Base-by-base conservation (phyloP, 495 filamentous ascomycete species). In the Ramalina peruviana region DNA sequence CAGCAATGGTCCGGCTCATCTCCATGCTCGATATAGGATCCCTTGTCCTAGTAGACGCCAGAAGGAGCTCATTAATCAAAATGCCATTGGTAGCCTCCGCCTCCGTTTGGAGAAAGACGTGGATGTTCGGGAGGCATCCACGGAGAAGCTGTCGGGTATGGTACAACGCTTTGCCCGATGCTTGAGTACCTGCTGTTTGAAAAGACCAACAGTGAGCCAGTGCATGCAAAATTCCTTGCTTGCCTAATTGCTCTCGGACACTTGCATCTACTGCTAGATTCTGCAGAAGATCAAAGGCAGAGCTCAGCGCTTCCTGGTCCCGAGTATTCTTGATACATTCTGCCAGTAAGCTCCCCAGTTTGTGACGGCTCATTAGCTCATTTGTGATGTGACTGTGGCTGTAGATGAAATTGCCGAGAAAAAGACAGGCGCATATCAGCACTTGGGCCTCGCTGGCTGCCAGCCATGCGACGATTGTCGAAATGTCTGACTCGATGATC, bases 361-460 rank as follows among this genome's bases (percentile, higher is more conserved):
- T 64, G 10, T 67, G 55, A 3, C 72, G 61, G 13, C 65, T 65
- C 5, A 85, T 74, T 48, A 89, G 75, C 36, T 69, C 53, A 21
- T 60, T 60, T 57, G 79, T 83, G 12, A 77, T 64, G 42, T 71
- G 73, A 3, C 33, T 13, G 55, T 88, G 83, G 1, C 81, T 83
- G 52, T 83, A 78, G 39, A 79, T 75, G n/a, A 89, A 57, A 58
- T 90, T 92, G 19, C 86, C 86, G 6, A 89, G 73, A 51, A 83
- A 74, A 16, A 89, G 66, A 58, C 84, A 89, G 15, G 83, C 79
- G 27, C 81, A 81, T n/a, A 82, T 74, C 54, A 81, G 81, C 1
- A 88, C 72, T 42, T 82, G 71, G 4, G 73, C 65, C 42, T 79
- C 69, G 0, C 60, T 59, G 27, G 61, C 62, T 25, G 59, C 49